Base-by-base conservation (phyloP, 805 yeast genomes). In the Yamadazyma takamatsuzukensis region DNA sequence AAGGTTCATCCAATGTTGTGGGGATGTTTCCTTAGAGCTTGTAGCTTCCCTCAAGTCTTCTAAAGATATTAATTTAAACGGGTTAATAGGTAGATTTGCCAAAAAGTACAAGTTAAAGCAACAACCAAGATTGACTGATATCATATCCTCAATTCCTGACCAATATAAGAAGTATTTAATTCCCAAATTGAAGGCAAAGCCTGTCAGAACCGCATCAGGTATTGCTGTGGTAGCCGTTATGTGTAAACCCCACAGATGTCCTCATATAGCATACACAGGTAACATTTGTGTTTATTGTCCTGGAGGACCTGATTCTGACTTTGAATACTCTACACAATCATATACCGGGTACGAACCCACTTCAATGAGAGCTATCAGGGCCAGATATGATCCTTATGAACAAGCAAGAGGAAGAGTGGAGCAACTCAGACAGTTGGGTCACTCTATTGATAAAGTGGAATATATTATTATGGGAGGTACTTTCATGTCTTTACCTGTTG, bases 221-320 rank as follows among this genome's bases (percentile, higher is more conserved):
- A 95, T 93, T 38, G 98, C 98, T 7, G 98, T 93, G 14, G 97
- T 93, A 27, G 98, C 98, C 0, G 97, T 93, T 19, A 93, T 93
- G 97, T 89, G 97, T 67, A 93, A 93, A 59, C 98, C 98, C 2
- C 98, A 93, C 59, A 74, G 98, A 64, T 93, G 98, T 61, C 98
- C 98, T 17, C 98, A 93, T 60, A 93, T 93, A 49, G 97, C 98
- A 14, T 93, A 93, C 58, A 93, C 98, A 0, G 98, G 98, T 41
- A 93, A 93, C 54, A 93, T 93, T 41, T 93, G 98, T 68, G 98
- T 93, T 9, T 93, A 84, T 56, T 93, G 98, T 64, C 98, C 98
- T 4, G 98, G 98, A 39, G 98, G 98, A 2, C 98, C 98, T 3
- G 98, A 93, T 57, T 83, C 95, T 1, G 98, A 93, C 62, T 93